These are phyloP conservation scores for Gossypium thurberi DNA, from an alignment of 345 rosid species.

Conservation along the genomic window DNA sequence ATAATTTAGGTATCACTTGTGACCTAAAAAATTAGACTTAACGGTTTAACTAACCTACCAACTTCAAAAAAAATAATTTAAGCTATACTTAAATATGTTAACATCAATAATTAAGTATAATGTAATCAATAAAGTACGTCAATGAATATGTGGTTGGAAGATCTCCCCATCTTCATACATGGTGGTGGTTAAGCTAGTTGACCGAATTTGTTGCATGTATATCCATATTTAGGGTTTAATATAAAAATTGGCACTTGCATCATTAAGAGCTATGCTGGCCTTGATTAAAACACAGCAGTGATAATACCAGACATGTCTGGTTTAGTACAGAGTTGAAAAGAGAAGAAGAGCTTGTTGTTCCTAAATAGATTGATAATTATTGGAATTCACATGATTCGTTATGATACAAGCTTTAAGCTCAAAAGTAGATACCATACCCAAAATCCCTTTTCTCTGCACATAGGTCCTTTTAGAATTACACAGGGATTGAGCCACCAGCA, in stretches of 20 bases:
- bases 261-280: no score
- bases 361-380: background rate
- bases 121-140: conserved; percentile 1
- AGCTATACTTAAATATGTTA: no score
- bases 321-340: no score
- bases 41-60: background rate
- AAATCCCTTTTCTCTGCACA: background rate
- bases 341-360: background rate
- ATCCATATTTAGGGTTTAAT: background rate
- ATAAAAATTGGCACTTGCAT: no score
- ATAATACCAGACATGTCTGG: no score
- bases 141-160: conserved; percentile 7
- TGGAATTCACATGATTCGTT: background rate
- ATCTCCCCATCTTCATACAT: background rate
- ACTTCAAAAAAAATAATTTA: no score
- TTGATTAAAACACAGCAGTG: no score
- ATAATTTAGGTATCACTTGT: no score
- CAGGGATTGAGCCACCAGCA: conserved; percentile 2
- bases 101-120: background rate
- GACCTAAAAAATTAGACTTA: no score
- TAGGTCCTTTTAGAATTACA: background rate
- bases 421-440: background rate
- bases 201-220: background rate
- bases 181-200: conserved; percentile 3
- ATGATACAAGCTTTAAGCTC: conserved; percentile 20